phyloP scores from a whole-genome alignment of 2,329 filamentous ascomycete species.

The Diaporthe helianthi region DNA sequence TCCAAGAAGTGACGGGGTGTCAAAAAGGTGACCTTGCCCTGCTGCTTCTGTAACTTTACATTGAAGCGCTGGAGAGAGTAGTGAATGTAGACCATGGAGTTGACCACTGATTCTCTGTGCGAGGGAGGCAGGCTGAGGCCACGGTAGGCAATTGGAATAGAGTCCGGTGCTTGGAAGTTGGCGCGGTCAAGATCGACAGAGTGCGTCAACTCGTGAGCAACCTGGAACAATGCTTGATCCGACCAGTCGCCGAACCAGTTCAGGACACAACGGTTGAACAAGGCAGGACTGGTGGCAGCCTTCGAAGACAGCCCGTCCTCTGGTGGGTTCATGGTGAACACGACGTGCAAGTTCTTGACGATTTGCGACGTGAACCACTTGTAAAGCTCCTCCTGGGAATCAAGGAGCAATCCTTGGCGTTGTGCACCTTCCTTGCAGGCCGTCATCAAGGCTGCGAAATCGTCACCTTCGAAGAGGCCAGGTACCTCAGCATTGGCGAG shows the following conservation, averaged over 20 bases:
- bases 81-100: slow-evolving; percentile 99
- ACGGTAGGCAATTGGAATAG: slow-evolving; percentile 90
- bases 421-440: slow-evolving; percentile 98
- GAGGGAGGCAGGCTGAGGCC: slow-evolving; percentile 84
- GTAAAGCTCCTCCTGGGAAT: slow-evolving; percentile 99
- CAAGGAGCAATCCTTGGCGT: slow-evolving; percentile 89
- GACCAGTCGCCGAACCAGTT: slow-evolving; percentile 99
- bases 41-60: slow-evolving; percentile 84
- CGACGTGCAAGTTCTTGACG: slow-evolving; percentile 97
- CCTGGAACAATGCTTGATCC: slow-evolving; percentile 97
- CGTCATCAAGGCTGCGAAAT: slow-evolving; percentile 98
- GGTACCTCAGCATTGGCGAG: slow-evolving; percentile 99
- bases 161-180: slow-evolving; percentile 86
- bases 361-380: slow-evolving; percentile 99
- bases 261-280: slow-evolving; percentile 99
- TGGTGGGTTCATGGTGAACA: slow-evolving; percentile 99
- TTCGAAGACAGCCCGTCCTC: slow-evolving; percentile 94
- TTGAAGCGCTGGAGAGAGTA: slow-evolving; percentile 94
- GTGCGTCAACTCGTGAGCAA: slow-evolving; percentile 92
- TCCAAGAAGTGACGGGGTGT: slow-evolving; percentile 97
- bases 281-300: slow-evolving; percentile 93
- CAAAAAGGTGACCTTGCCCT: slow-evolving; percentile 89
- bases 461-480: slow-evolving; percentile 98
- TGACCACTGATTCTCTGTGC: slow-evolving; percentile 91
- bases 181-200: slow-evolving; percentile 93